phyloP scores from a whole-genome alignment of 768 basidiomycete species.

The Amanita thiersii region DNA sequence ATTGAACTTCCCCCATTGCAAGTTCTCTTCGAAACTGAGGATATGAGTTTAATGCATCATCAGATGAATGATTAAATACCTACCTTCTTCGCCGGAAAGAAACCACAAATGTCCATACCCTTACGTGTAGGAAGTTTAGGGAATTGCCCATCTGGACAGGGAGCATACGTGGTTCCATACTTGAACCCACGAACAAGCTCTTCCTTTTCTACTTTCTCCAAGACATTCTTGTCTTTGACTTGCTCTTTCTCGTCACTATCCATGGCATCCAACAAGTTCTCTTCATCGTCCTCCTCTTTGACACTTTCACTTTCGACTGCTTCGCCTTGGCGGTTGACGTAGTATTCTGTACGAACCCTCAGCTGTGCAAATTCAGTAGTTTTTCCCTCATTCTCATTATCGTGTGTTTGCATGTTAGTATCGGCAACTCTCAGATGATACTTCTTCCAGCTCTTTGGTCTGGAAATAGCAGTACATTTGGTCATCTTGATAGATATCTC shows the following conservation, averaged over 20 bases:
- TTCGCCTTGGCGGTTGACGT: conserved; percentile 36
- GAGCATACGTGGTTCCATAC: conserved; percentile 85
- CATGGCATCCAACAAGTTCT: conserved; percentile 17
- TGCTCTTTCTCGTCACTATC: conserved; percentile 21
- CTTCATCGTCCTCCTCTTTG: conserved; percentile 30
- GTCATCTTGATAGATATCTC: conserved; percentile 66
- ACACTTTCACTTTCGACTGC: conserved; percentile 33
- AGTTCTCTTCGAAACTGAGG: conserved; percentile 75
- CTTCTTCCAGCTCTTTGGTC: conserved; percentile 77
- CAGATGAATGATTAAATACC: conserved; percentile 11
- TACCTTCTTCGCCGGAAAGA: conserved; percentile 67
- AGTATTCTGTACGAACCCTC: conserved; percentile 48
- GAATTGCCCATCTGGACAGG: conserved; percentile 82
- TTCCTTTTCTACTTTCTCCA: conserved; percentile 65
- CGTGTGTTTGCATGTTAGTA: conserved; percentile 27
- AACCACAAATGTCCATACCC: conserved; percentile 85
- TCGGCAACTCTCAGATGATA: conserved; percentile 36
- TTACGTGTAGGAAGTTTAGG: conserved; percentile 62
- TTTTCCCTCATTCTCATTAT: conserved; percentile 23
- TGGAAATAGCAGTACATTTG: conserved; percentile 69
- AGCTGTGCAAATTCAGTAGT: conserved; percentile 32
- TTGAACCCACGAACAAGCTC: conserved; percentile 77
- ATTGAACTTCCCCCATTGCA: conserved; percentile 78
- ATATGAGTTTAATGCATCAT: conserved; percentile 1
- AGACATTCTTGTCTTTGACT: conserved; percentile 24